Conservation (phyloP, 805 yeast species). For the Kluyveromyces aestuarii region DNA sequence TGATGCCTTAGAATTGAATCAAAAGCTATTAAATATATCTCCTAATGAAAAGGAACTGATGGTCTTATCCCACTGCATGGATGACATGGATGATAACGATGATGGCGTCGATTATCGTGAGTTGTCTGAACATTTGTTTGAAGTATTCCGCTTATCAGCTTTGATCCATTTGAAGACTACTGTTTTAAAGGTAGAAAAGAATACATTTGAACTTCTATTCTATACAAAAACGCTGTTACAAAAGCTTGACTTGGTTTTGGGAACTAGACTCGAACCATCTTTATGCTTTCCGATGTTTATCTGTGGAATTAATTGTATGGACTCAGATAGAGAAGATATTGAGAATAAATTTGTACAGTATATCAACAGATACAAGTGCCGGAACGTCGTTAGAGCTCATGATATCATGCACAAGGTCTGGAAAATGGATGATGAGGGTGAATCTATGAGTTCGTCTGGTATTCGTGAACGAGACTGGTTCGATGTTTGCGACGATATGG, state of each 20-base stretch:
- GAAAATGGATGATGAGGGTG: constrained; percentile 28
- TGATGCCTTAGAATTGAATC: constrained; percentile 1
- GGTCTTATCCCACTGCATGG: background rate
- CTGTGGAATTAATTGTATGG: constrained; percentile 61
- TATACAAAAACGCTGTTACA: constrained; percentile 44
- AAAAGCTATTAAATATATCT: background rate
- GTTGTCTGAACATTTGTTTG: constrained; percentile 61
- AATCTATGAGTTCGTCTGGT: constrained; percentile 1
- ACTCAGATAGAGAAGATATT: constrained; percentile 43
- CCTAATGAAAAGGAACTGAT: background rate
- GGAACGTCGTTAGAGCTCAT: constrained; percentile 43
- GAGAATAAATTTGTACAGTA: constrained; percentile 43
- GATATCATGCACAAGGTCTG: constrained; percentile 33
- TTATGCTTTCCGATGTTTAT: constrained; percentile 71
- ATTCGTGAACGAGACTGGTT: constrained; percentile 47
- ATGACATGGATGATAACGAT: constrained; percentile 17
- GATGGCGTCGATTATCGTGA: constrained; percentile 27
- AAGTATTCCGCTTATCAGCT: constrained; percentile 60
- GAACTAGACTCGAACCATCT: constrained; percentile 60
- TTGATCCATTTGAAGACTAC: constrained; percentile 60
- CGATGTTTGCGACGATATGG: constrained; percentile 50
- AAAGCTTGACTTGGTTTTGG: constrained; percentile 53
- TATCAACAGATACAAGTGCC: constrained; percentile 56
- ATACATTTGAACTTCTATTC: constrained; percentile 50
- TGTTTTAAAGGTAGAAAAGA: constrained; percentile 29